phyloP scores from a whole-genome alignment of 2,329 filamentous ascomycete genomes.

The Colletotrichum lini region DNA sequence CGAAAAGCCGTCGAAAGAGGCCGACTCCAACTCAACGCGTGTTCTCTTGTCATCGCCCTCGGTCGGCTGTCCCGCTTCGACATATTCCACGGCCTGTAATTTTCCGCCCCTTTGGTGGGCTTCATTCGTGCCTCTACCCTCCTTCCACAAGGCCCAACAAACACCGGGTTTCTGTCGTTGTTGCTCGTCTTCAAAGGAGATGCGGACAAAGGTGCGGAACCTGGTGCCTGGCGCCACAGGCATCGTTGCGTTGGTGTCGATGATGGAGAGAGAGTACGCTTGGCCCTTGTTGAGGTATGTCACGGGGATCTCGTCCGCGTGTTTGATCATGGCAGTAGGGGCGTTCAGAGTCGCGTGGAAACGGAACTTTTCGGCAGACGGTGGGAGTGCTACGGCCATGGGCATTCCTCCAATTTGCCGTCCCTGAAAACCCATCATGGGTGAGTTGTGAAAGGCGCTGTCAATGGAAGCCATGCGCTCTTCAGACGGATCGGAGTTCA shows the following conservation, averaged over 20 bases:
- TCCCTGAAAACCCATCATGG: slow-evolving; percentile 71
- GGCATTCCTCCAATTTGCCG: slow-evolving; percentile 62
- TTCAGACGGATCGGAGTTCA: slow-evolving; percentile 68
- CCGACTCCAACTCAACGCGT: slow-evolving; percentile 78
- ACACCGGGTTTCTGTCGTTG: slow-evolving; percentile 86
- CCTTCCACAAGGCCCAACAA: slow-evolving; percentile 95
- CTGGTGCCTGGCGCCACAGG: slow-evolving; percentile 73
- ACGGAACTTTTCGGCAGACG: slow-evolving; percentile 81
- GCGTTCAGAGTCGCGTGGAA: slow-evolving; percentile 93
- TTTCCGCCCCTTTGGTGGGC: slow-evolving; percentile 94
- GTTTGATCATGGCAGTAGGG: slow-evolving; percentile 95
- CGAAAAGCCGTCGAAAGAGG: slow-evolving; percentile 94
- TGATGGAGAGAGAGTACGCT: slow-evolving; percentile 88
- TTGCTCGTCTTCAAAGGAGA: slow-evolving; percentile 97
- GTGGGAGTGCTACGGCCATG: slow-evolving; percentile 63
- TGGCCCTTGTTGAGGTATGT: slow-evolving; percentile 99
- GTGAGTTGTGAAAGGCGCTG: slow-evolving; percentile 72
- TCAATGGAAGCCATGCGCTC: slow-evolving; percentile 71
- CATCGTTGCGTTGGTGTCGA: slow-evolving; percentile 79
- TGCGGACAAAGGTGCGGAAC: slow-evolving; percentile 92
- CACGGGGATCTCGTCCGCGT: slow-evolving; percentile 91
- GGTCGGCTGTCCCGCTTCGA: slow-evolving; percentile 74
- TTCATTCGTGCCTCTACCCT: slow-evolving; percentile 95
- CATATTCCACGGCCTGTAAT: slow-evolving; percentile 94
- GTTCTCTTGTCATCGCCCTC: slow-evolving; percentile 77